Evolutionary conservation across 2,329 filamentous ascomycete species (phyloP).

Genomic region (Didymella pomorum): DNA sequence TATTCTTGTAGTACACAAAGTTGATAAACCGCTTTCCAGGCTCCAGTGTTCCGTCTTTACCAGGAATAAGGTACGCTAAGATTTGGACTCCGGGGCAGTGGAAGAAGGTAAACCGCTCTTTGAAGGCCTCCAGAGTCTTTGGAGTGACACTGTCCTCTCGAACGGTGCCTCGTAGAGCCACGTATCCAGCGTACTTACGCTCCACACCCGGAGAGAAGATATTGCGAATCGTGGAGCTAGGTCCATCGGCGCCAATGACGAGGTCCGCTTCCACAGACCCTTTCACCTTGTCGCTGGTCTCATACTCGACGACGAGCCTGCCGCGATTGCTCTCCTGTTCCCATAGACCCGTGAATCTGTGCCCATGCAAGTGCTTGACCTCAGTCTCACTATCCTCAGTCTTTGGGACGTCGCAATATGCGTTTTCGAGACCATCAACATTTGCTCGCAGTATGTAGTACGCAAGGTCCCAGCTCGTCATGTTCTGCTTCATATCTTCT

Average conservation of each 20-base stretch:
- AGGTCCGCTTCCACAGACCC: slow-evolving; percentile 37
- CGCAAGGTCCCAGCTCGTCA: slow-evolving; percentile 49
- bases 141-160: slow-evolving; percentile 34
- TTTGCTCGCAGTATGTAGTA: slow-evolving; percentile 45
- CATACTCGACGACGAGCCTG: slow-evolving; percentile 30
- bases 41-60: slow-evolving; percentile 50
- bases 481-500: slow-evolving; percentile 44
- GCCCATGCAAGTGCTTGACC: slow-evolving; percentile 37
- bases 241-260: slow-evolving; percentile 43
- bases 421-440: slow-evolving; percentile 40
- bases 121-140: slow-evolving; percentile 39
- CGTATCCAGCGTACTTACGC: slow-evolving; percentile 45
- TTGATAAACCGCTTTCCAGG: slow-evolving; percentile 56
- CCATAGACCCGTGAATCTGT: slow-evolving; percentile 35
- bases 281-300: slow-evolving; percentile 25
- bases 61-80: slow-evolving; percentile 57
- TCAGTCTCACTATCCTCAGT: slow-evolving; percentile 18
- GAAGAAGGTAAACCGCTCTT: slow-evolving; percentile 54
- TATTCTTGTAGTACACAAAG: slow-evolving; percentile 59
- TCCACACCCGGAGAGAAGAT: slow-evolving; percentile 31
- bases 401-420: slow-evolving; percentile 36
- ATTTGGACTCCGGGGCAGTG: slow-evolving; percentile 50
- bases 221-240: slow-evolving; percentile 41
- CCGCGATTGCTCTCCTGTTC: slow-evolving; percentile 27
- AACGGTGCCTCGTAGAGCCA: slow-evolving; percentile 44